Percentiles rank a stretch among this genome's conserved stretches.
These are phyloP conservation scores for Myrmaecium sp. DNA, from an alignment of 2,329 filamentous ascomycete species.

Conservation along the genomic window DNA sequence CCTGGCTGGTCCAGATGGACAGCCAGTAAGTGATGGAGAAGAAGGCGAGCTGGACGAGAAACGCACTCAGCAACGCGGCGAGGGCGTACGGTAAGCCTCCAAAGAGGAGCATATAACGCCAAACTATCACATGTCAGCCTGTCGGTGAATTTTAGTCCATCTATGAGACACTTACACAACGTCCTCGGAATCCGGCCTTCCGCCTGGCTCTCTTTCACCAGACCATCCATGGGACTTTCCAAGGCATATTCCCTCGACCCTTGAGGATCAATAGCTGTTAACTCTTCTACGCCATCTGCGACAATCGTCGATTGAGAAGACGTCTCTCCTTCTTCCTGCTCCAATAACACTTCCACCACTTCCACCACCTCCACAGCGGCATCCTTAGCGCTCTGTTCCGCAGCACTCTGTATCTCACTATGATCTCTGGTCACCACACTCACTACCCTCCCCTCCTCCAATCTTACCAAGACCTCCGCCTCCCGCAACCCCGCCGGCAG, in stretches of 20 bases:
- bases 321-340: too few relatives aligned
- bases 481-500: conserved; percentile 1
- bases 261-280: too few relatives aligned
- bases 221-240: background rate
- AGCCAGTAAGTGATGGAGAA: conserved; percentile 15
- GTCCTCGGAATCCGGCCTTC: conserved; percentile 1
- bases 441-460: background rate
- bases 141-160: background rate
- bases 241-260: too few relatives aligned
- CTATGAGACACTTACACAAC: background rate
- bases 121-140: conserved; percentile 6
- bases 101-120: conserved; percentile 12
- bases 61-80: conserved; percentile 7
- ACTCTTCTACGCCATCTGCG: too few relatives aligned
- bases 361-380: too few relatives aligned
- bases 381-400: too few relatives aligned
- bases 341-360: too few relatives aligned
- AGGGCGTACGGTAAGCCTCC: conserved; percentile 10
- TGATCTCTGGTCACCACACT: too few relatives aligned
- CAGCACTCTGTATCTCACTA: too few relatives aligned
- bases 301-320: too few relatives aligned
- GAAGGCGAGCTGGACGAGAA: conserved; percentile 11
- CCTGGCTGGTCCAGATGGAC: conserved; percentile 13
- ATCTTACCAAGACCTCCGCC: background rate
- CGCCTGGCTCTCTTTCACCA: background rate